Conservation (phyloP, 2,329 filamentous ascomycete genomes). For the Biscogniauxia sp. region DNA sequence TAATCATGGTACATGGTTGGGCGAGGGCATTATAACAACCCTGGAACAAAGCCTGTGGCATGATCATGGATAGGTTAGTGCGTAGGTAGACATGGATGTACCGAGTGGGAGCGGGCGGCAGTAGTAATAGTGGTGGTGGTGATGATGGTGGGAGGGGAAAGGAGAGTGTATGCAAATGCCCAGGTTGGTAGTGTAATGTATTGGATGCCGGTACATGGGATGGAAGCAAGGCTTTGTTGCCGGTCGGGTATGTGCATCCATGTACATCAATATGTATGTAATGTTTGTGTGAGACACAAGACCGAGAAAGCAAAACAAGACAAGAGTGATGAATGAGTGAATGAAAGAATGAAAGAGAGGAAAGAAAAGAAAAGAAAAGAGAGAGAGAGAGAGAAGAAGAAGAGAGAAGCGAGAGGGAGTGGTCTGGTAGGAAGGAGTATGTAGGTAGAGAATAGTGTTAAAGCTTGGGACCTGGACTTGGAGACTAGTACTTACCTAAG, state of each 20-base stretch:
- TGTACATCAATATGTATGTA: neutral
- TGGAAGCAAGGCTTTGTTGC: constrained; percentile 2
- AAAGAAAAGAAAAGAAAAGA: no score
- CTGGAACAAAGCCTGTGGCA: constrained; percentile 11
- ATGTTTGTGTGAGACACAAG: no score
- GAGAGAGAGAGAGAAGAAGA: no score
- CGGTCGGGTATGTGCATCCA: neutral
- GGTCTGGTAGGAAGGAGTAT: neutral
- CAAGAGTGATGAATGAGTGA: no score
- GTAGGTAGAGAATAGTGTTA: neutral
- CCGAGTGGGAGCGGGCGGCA: no score
- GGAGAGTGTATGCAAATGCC: neutral
- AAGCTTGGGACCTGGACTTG: neutral
- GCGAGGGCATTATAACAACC: constrained; percentile 16
- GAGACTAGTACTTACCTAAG: neutral
- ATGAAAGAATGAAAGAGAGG: no score
- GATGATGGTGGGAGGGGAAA: neutral
- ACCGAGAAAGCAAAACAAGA: no score
- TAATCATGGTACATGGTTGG: constrained; percentile 18
- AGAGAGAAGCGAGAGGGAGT: neutral
- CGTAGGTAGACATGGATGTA: no score
- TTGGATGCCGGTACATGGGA: neutral
- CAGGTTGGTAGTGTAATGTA: neutral
- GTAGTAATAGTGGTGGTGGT: no score
- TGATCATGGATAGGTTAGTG: constrained; percentile 6